Percentiles rank a stretch among this genome's conserved stretches.
Conservation (phyloP, 2,329 filamentous ascomycete genomes). For the Cladosporium sp. region DNA sequence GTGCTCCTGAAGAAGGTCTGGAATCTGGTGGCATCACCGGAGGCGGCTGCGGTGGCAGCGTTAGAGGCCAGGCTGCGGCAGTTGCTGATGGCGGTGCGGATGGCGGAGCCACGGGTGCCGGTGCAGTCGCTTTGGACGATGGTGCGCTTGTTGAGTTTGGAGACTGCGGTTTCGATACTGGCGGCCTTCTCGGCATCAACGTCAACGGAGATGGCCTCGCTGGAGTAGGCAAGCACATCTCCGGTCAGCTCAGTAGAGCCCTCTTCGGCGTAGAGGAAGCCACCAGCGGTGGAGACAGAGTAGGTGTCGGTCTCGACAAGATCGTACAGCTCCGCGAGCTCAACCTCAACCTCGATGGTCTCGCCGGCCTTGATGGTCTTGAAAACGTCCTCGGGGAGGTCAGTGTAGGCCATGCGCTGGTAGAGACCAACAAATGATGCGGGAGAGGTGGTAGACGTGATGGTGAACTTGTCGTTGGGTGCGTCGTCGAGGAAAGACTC, state of each 20-base stretch:
- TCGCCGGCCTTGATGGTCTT: conserved; percentile 44
- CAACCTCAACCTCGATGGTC: conserved; percentile 51
- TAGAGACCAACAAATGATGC: conserved; percentile 50
- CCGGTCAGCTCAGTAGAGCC: conserved; percentile 52
- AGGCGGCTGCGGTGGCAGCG: conserved; percentile 50
- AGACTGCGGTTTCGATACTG: conserved; percentile 46
- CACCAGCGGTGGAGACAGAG: conserved; percentile 53
- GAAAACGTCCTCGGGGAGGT: conserved; percentile 49
- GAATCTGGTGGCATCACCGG: conserved; percentile 33
- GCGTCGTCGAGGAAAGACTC: conserved; percentile 26
- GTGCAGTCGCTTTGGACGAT: conserved; percentile 47
- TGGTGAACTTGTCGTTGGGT: conserved; percentile 24
- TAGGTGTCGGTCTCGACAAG: conserved; percentile 32
- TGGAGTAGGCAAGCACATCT: conserved; percentile 50
- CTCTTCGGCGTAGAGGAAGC: conserved; percentile 52
- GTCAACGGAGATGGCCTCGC: conserved; percentile 54
- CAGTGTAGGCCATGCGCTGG: conserved; percentile 45
- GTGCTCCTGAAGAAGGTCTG: conserved; percentile 57
- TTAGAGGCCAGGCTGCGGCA: conserved; percentile 52
- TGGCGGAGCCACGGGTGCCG: conserved; percentile 41
- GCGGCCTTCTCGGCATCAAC: conserved; percentile 56
- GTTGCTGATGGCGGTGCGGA: conserved; percentile 51
- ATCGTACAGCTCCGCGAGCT: conserved; percentile 52
- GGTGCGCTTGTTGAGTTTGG: conserved; percentile 46
- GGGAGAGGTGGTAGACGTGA: conserved; percentile 17